Conservation (phyloP, 2,329 filamentous ascomycete genomes). For the Aspergillus alliaceus region DNA sequence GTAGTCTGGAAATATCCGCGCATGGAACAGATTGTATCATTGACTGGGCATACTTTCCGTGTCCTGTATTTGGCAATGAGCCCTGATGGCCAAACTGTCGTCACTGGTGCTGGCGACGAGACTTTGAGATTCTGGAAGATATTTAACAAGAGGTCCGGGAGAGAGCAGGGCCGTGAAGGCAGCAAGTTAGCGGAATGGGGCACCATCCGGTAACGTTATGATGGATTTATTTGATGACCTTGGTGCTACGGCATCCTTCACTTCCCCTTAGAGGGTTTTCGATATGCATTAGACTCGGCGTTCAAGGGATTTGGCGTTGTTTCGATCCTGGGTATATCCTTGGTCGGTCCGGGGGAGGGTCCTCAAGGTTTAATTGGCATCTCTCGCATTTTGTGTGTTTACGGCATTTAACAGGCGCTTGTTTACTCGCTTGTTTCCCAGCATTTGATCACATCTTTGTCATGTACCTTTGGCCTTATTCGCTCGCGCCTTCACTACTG, state of each 20-base stretch:
- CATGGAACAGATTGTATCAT: conserved; percentile 93
- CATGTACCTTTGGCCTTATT: conserved; percentile 19
- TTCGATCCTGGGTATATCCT: conserved; percentile 22
- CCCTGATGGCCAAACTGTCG: conserved; percentile 88
- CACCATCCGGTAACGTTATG: conserved; percentile 64
- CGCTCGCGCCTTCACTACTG: conserved; percentile 7
- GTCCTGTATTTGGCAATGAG: conserved; percentile 97
- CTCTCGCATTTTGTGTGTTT: conserved; percentile 29
- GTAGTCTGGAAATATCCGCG: conserved; percentile 99
- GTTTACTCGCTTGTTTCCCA: conserved; percentile 12
- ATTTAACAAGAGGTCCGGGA: conserved; percentile 78
- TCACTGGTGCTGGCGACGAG: conserved; percentile 95
- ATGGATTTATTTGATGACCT: conserved; percentile 10
- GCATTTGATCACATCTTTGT: conserved; percentile 20
- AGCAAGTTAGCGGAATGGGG: conserved; percentile 75
- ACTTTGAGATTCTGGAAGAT: conserved; percentile 96
- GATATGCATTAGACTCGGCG: conserved; percentile 37
- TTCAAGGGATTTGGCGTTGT: conserved; percentile 30
- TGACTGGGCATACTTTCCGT: conserved; percentile 95
- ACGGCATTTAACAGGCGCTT: conserved; percentile 24
- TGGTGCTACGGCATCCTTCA: conserved; percentile 12
- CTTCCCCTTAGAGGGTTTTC: conserved; percentile 16
- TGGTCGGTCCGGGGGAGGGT: conserved; percentile 25
- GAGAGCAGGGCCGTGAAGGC: conserved; percentile 65
- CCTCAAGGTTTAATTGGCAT: conserved; percentile 28